These are phyloP conservation scores for Cyberlindnera petersonii DNA, from an alignment of 805 yeast genomes.

Conservation along the genomic window DNA sequence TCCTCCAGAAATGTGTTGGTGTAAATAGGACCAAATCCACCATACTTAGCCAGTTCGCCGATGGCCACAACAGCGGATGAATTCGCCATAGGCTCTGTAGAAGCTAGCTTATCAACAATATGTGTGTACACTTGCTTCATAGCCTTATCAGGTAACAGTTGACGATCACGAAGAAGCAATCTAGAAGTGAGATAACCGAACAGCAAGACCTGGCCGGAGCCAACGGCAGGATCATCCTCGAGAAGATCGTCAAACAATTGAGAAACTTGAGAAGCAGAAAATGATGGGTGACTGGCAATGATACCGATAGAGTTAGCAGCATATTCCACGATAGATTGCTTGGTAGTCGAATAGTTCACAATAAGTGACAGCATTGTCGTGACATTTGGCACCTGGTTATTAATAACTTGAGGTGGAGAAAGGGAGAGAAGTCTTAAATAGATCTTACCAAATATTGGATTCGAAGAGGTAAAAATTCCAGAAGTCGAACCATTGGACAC, in stretches of 20 bases:
- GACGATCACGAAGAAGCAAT: constrained; percentile 25
- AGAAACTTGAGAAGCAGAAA: constrained; percentile 13
- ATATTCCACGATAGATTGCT: constrained; percentile 29
- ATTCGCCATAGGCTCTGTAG: constrained; percentile 9
- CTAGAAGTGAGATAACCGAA: constrained; percentile 47
- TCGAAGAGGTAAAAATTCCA: constrained; percentile 23
- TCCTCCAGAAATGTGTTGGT: constrained; percentile 17
- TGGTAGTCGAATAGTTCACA: constrained; percentile 16
- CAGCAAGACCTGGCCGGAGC: constrained; percentile 23
- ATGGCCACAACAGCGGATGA: constrained; percentile 27
- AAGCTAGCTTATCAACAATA: constrained; percentile 7
- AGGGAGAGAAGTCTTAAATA: constrained; percentile 27
- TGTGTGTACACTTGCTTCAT: neutral
- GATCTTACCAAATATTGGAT: constrained; percentile 34
- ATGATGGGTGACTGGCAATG: constrained; percentile 40
- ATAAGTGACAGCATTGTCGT: constrained; percentile 27
- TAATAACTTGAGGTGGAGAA: constrained; percentile 16
- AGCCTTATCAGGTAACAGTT: neutral
- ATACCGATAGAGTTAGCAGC: constrained; percentile 47
- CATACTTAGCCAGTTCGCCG: constrained; percentile 37
- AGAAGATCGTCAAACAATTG: constrained; percentile 2
- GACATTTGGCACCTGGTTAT: constrained; percentile 14
- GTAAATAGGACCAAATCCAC: constrained; percentile 29
- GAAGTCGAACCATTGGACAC: constrained; percentile 14
- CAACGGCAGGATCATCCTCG: neutral